Base-by-base conservation (phyloP, 202 grass and related monocot genomes). In the Musa balbisiana region DNA sequence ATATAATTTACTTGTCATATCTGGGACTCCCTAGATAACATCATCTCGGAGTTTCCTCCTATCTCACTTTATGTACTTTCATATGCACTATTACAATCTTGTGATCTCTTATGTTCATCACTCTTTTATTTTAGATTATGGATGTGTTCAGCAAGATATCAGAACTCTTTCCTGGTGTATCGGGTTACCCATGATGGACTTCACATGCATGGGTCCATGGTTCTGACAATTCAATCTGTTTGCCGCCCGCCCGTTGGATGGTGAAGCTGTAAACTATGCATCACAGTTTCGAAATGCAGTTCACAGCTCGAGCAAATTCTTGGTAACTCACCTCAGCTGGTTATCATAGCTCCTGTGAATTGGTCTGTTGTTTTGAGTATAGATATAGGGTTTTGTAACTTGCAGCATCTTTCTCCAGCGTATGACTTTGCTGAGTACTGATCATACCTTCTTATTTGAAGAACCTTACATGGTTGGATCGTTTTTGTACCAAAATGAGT, bases 121-220 rank as follows among this genome's bases (percentile, higher is more conserved):
- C 58, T 49, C 25, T 59, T 27, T 19, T 73, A 43, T 88, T 22
- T 55, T 70, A 99, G 95, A 85, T 99, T 71, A 95, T 99, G 95
- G 95, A 99, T 85, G 95, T 99, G 64, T 95, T 95, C 74, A 86
- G 73, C 80, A 99, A 99, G 89, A 99, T 99, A 89, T 87, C 91
- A 27, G 88, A 99, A 80, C 90, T 99, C 85, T 99, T 99, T 76
- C 95, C 95, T 8, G 89, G 88, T 58, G 88, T 88, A 66, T 86
- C 90, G 52, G 91, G 95, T 81, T 99, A 94, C 87, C 71, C 6
- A 12, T 78, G 68, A 55, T 3, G 2, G 33, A 11, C 33, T 11
- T 51, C 17, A 11, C 49, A n/a, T 21, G 56, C 56, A 20, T n/a
- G 12, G 21, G 19, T 20, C 51, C 43, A 51, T 51, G 67, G 67